Percentiles rank a stretch among this genome's conserved stretches.
phyloP scores from a whole-genome alignment of 352 stramenopile genomes.

The Pythium dissimile region DNA sequence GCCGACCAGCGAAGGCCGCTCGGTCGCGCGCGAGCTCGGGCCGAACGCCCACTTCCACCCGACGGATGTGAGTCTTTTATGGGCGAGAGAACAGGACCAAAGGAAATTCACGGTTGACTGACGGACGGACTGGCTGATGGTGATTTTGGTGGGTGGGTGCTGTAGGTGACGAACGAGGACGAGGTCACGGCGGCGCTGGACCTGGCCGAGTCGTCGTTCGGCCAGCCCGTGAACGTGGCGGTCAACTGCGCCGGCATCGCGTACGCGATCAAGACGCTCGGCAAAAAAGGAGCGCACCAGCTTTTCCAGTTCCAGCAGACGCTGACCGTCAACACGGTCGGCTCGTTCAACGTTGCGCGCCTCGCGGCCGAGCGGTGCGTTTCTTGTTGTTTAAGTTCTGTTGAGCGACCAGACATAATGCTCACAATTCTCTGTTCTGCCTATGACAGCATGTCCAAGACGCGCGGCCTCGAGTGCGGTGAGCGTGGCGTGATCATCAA shows the following conservation, averaged over 20 bases:
- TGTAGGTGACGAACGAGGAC: slow-evolving; percentile 90
- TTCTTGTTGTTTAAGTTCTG: neutral
- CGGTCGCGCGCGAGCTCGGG: slow-evolving; percentile 72
- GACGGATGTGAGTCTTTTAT: slow-evolving; percentile 81
- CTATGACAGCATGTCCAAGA: slow-evolving; percentile 81
- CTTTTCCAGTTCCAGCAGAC: slow-evolving; percentile 93
- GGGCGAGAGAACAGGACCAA: neutral
- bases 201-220: slow-evolving; percentile 89
- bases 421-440: slow-evolving; percentile 1
- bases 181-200: slow-evolving; percentile 88
- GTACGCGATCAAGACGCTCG: slow-evolving; percentile 90
- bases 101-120: neutral
- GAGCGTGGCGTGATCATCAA: slow-evolving; percentile 98
- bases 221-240: slow-evolving; percentile 91
- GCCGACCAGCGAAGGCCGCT: slow-evolving; percentile 69
- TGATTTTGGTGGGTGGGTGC: slow-evolving; percentile 2
- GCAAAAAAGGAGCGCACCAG: slow-evolving; percentile 90
- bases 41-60: slow-evolving; percentile 79
- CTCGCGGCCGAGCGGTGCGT: slow-evolving; percentile 91
- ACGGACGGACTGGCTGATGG: neutral
- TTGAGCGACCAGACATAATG: neutral
- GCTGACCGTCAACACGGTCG: slow-evolving; percentile 95
- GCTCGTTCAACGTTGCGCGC: slow-evolving; percentile 97
- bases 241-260: slow-evolving; percentile 96
- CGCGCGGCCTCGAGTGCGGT: slow-evolving; percentile 56